These are phyloP conservation scores for Hypoxylon sp. DNA, from an alignment of 2,329 filamentous ascomycete genomes.

Conservation along the genomic window DNA sequence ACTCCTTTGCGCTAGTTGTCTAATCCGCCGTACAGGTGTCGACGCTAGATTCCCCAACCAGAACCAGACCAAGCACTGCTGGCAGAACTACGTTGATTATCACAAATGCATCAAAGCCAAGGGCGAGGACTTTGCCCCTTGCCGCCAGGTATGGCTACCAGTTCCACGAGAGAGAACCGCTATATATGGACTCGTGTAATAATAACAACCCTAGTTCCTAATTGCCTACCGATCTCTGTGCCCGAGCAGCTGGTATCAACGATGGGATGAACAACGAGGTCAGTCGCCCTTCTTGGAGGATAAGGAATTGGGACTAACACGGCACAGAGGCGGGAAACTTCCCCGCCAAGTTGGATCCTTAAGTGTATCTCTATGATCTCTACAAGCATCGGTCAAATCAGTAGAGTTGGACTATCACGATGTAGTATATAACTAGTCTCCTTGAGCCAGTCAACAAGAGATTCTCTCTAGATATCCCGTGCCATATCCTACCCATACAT, in stretches of 20 bases:
- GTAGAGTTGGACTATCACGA: conserved; percentile 39
- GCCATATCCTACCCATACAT: conserved; percentile 4
- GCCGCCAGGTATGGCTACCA: conserved; percentile 81
- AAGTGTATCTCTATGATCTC: conserved; percentile 46
- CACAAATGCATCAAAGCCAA: conserved; percentile 99
- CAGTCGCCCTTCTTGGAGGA: conserved; percentile 56
- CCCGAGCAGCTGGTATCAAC: conserved; percentile 91
- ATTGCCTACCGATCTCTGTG: conserved; percentile 97
- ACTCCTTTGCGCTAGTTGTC: conserved; percentile 12
- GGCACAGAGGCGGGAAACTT: conserved; percentile 74
- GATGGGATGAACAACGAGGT: conserved; percentile 99
- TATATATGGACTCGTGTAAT: conserved; percentile 44
- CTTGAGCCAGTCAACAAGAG: conserved; percentile 45
- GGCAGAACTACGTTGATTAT: conserved; percentile 99
- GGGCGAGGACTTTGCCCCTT: conserved; percentile 97
- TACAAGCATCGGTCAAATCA: conserved; percentile 22
- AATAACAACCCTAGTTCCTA: conserved; percentile 77
- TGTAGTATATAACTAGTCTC: conserved; percentile 50
- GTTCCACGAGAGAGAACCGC: not conserved
- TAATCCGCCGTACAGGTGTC: conserved; percentile 76
- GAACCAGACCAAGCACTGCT: conserved; percentile 99
- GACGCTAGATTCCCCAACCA: conserved; percentile 98
- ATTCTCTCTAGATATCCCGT: conserved; percentile 34
- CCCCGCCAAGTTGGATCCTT: conserved; percentile 74
- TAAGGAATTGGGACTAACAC: conserved; percentile 45